Conservation (phyloP, 148 eudicot species). For the Spergularia bocconei region DNA sequence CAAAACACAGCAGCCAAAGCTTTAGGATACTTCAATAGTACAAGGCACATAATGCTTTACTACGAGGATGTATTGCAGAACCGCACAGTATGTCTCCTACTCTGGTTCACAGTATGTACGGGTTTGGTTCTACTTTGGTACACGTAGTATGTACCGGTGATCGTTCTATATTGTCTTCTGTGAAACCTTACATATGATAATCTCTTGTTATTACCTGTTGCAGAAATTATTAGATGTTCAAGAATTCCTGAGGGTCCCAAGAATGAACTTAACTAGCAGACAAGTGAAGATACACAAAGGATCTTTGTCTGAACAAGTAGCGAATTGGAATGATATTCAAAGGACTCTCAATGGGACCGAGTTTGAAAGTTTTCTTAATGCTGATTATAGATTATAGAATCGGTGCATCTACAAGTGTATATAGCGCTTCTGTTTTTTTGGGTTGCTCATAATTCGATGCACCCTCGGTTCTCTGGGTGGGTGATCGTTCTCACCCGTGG, state of each 20-base stretch:
- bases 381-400: conserved; percentile 53
- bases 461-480: not conserved
- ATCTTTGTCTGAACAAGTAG: conserved; percentile 57
- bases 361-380: conserved; percentile 52
- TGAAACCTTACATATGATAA: not conserved
- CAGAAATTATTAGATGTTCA: conserved; percentile 67
- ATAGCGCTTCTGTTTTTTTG: conserved; percentile 16
- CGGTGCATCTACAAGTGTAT: conserved; percentile 30
- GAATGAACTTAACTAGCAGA: conserved; percentile 51
- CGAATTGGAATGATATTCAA: conserved; percentile 69
- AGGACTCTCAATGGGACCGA: conserved; percentile 71
- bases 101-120: not conserved
- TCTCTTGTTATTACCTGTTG: conserved; percentile 5
- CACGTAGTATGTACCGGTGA: not conserved
- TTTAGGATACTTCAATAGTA: conserved; percentile 59
- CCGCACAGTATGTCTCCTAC: conserved; percentile 48
- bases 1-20: conserved; percentile 49
- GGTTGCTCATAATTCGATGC: not conserved
- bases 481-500: not conserved
- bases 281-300: conserved; percentile 95
- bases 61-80: conserved; percentile 72
- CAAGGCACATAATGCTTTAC: conserved; percentile 66
- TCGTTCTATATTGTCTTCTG: not conserved
- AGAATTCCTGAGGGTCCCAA: conserved; percentile 70
- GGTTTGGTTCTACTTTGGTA: no score